Evolutionary conservation across 2,329 filamentous ascomycete species (phyloP), one percentile per base, ranked within the genome.

Genomic region (Penicillium sp.): DNA sequence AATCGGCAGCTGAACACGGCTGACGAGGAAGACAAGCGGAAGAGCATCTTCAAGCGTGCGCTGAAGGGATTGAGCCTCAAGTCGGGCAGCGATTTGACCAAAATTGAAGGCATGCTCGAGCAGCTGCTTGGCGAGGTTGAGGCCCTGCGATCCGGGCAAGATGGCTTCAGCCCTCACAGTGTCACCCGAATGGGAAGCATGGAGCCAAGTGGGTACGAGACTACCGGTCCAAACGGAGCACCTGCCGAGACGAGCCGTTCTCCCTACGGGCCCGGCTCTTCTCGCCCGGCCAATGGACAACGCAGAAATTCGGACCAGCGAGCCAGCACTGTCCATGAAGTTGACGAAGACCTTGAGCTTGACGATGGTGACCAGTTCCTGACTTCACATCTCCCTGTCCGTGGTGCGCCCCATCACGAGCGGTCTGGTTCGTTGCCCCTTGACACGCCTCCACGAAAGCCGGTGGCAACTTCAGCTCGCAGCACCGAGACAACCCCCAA

Each of bases 11-110:
- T 68, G 65, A 78, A 76, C 25, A 72, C 77, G 13, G 80, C 84
- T 9, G 82, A 84, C 19, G 76, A 78, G 6, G 83, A 85, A 33
- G 84, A 87, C 44, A 97, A 97, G 83, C 92, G 91, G 71, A 90
- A 91, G 75, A 96, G 91, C 70, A 84, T 99, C n/a, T 94, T 97
- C 78, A 90, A 89, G 68, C 87, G 93, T 61, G 94, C 94, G n/a
- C 81, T 99, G 49, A 93, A 95, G 72, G 92, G 92, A 3, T 80
- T 99, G 49, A 91, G 91, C 66, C 84, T 89, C 70, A 95, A 94
- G 78, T 93, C 91, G 50, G 87, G 89, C 8, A 93, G 89, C 67
- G 94, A 99, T 66, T 83, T 97, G 50, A 85, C 87, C 62, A 89
- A 91, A 66, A 96, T 97, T 60, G 91, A 94, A 73, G 89, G 91